phyloP scores from a whole-genome alignment of 768 basidiomycete species.

The Cyclocybe cylindracea region DNA sequence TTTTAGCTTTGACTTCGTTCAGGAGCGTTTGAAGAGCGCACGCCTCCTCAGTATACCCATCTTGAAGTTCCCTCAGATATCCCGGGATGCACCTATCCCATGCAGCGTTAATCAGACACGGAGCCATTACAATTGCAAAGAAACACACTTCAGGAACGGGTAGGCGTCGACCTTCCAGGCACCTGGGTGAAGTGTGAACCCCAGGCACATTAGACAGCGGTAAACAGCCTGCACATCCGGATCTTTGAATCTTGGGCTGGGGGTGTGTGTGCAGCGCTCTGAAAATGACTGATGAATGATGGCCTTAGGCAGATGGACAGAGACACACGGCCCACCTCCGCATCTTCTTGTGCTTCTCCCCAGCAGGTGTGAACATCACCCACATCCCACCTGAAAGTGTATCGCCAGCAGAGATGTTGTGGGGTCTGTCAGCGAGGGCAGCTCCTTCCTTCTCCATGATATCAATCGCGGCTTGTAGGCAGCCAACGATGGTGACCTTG shows the following conservation, averaged over 20 bases:
- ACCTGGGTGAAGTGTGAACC: conserved; percentile 42
- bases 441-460: conserved; percentile 72
- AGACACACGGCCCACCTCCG: conserved; percentile 39
- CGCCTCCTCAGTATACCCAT: conserved; percentile 60
- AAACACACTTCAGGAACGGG: conserved; percentile 40
- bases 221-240: conserved; percentile 48
- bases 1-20: conserved; percentile 40
- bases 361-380: conserved; percentile 54
- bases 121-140: neutral
- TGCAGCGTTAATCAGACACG: neutral
- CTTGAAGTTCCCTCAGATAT: conserved; percentile 56
- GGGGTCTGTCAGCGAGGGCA: conserved; percentile 53
- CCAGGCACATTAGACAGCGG: conserved; percentile 45
- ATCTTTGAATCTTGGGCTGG: conserved; percentile 52
- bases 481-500: conserved; percentile 55
- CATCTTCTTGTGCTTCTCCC: conserved; percentile 62
- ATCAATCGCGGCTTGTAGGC: conserved; percentile 58
- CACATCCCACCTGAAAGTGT: conserved; percentile 60
- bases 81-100: conserved; percentile 54
- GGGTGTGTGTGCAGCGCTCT: conserved; percentile 63
- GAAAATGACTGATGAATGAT: neutral
- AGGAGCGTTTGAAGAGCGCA: conserved; percentile 56
- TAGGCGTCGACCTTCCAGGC: conserved; percentile 49
- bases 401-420: conserved; percentile 58
- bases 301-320: too few species aligned